Evolutionary conservation across 345 rosid genomes (phyloP).

Genomic region (Hibiscus syriacus): DNA sequence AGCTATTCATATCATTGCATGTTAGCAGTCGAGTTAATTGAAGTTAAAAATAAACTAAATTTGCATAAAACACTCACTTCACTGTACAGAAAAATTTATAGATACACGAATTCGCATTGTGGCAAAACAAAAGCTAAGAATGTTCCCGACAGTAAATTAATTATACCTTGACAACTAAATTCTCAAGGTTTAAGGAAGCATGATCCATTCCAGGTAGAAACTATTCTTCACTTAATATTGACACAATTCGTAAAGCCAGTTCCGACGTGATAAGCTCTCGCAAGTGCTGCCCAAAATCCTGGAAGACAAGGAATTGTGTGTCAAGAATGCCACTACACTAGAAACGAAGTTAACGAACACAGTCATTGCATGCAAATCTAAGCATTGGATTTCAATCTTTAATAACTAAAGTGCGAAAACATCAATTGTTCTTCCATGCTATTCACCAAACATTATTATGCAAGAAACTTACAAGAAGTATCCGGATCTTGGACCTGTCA

Average conservation of each 20-base stretch:
- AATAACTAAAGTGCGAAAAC: not conserved
- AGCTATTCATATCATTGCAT: constrained; percentile 32
- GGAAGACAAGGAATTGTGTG: constrained; percentile 99
- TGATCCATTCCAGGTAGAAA: constrained; percentile 43
- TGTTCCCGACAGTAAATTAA: not conserved
- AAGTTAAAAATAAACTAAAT: not conserved
- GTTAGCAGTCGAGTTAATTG: constrained; percentile 9
- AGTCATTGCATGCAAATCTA: not conserved
- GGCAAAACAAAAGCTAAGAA: constrained; percentile 5
- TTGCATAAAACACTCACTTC: not conserved
- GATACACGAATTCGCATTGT: not conserved
- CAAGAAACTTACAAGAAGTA: constrained; percentile 75
- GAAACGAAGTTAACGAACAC: not conserved
- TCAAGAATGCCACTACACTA: constrained; percentile 50
- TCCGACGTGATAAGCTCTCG: constrained; percentile 94
- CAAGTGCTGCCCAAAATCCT: constrained; percentile 99
- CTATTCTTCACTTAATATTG: constrained; percentile 80
- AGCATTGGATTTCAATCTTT: not conserved
- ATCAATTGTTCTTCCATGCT: not conserved
- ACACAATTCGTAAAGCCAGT: constrained; percentile 73
- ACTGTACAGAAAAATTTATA: not conserved
- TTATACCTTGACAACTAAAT: constrained; percentile 75
- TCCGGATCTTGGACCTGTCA: constrained; percentile 66
- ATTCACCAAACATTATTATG: not conserved
- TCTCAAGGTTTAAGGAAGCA: constrained; percentile 41